Conservation (phyloP, 768 basidiomycete species). For the Lactifluus subvellereus region DNA sequence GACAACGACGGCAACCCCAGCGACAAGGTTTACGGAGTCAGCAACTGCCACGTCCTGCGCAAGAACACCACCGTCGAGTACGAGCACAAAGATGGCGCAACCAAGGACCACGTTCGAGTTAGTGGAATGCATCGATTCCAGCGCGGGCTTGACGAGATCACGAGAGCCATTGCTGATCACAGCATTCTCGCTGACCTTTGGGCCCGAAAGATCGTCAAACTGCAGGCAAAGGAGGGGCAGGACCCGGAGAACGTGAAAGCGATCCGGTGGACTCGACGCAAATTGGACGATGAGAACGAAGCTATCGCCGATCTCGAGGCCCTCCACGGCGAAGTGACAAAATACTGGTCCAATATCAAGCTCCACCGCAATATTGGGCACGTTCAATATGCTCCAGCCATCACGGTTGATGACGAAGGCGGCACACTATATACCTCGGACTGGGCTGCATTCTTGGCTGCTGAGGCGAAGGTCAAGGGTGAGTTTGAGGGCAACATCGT, state of each 20-base stretch:
- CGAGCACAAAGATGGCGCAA: background rate
- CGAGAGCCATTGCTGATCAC: background rate
- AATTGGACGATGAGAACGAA: background rate
- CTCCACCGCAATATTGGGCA: background rate
- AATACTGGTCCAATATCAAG: background rate
- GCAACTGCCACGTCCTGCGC: background rate
- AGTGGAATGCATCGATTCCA: background rate
- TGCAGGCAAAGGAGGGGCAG: background rate
- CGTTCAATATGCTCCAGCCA: background rate
- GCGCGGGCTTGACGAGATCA: conserved; percentile 1
- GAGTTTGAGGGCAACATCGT: conserved; percentile 1
- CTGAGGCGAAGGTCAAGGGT: background rate
- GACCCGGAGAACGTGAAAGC: background rate
- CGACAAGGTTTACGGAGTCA: background rate
- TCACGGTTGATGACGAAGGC: conserved; percentile 1
- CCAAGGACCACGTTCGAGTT: background rate
- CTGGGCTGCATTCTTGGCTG: background rate
- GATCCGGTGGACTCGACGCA: background rate
- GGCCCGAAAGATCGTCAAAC: background rate
- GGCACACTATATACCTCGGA: background rate
- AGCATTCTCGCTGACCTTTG: background rate
- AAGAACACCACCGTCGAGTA: background rate
- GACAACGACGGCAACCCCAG: background rate
- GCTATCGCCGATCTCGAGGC: conserved; percentile 3
- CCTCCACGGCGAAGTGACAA: background rate